Base-by-base conservation (phyloP, 2,329 filamentous ascomycete genomes). In the Pyricularia pennisetigena region DNA sequence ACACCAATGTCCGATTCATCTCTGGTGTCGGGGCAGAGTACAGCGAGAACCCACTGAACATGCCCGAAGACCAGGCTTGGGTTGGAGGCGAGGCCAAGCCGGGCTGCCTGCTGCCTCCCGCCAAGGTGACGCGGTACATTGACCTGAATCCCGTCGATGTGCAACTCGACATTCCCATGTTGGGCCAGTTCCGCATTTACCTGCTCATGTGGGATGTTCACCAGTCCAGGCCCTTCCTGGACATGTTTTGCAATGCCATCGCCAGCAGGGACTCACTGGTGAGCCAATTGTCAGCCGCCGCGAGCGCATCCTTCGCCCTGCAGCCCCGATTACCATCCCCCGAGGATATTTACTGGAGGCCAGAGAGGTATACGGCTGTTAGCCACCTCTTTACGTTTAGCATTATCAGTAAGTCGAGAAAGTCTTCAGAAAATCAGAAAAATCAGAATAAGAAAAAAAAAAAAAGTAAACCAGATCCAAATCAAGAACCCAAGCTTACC, bases 131-230 rank as follows among this genome's bases (percentile, higher is more conserved):
- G 0, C 85, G 91, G 30, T 93, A 90, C 74, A 85, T 93, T 67
- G 91, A 94, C 76, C 88, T 90, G 3, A 94, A 93, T 73, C 90
- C 90, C 0, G 86, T 94, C 61, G 88, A 93, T 72, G 80, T 93
- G 30, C 90, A 94, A 75, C 85, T 92, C 6, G 91, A 93, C 73
- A 91, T 93, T 63, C 91, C 91, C 1, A 85, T 92, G 77, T 80
- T 93, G 6, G 88, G 90, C 29, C 91, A 94, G 74, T 94, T 93
- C 80, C 85, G 89, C 65, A 85, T 93, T 64, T 93, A 91, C 76
- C 83, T 93, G 70, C 84, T 94, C 70, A 85, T 87, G 70, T 86
- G 85, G 73, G 83, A 91, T 72, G 81, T 92, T 2, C 80, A 82
- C 68, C 76, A 82, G 35, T 82, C 83, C 3, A 79, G 79, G 68